Conservation (phyloP, 768 basidiomycete genomes). For the Auricularia auricula-judae region DNA sequence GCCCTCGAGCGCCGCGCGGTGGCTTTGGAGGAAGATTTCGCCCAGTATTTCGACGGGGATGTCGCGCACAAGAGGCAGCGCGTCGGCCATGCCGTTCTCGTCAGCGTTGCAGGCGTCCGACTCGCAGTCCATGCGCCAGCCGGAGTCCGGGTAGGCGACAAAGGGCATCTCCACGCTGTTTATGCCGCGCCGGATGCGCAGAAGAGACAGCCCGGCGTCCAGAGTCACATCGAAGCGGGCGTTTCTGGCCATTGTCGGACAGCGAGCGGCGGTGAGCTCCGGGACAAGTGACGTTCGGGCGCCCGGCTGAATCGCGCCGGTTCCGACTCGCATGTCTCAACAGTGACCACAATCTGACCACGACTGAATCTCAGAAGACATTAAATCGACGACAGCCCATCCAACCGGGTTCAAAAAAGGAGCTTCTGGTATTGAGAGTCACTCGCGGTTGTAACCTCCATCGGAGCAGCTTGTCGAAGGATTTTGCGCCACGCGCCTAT, state of each 20-base stretch:
- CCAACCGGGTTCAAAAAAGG: no score
- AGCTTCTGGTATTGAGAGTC: no score
- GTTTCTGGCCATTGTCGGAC: not conserved
- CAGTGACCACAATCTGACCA: no score
- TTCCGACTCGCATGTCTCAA: no score
- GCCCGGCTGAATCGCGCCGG: no score
- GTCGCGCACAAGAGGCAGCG: slow-evolving; percentile 21
- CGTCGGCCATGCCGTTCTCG: not conserved
- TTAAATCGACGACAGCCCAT: no score
- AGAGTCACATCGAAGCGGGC: not conserved
- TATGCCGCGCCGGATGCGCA: not conserved
- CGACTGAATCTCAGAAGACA: no score
- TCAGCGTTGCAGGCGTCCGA: not conserved
- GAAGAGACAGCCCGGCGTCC: not conserved
- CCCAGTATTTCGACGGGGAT: slow-evolving; percentile 51
- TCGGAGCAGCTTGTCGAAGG: no score
- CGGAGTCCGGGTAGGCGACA: not conserved
- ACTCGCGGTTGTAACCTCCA: no score
- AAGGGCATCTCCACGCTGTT: not conserved
- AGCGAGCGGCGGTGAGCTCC: not conserved
- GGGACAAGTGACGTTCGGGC: no score
- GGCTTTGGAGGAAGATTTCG: slow-evolving; percentile 20
- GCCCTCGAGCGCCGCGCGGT: slow-evolving; percentile 16
- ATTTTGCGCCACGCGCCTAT: no score
- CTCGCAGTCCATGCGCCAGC: no score